phyloP scores from a whole-genome alignment of 2,329 filamentous ascomycete genomes.

The Cryphonectria naterciae region DNA sequence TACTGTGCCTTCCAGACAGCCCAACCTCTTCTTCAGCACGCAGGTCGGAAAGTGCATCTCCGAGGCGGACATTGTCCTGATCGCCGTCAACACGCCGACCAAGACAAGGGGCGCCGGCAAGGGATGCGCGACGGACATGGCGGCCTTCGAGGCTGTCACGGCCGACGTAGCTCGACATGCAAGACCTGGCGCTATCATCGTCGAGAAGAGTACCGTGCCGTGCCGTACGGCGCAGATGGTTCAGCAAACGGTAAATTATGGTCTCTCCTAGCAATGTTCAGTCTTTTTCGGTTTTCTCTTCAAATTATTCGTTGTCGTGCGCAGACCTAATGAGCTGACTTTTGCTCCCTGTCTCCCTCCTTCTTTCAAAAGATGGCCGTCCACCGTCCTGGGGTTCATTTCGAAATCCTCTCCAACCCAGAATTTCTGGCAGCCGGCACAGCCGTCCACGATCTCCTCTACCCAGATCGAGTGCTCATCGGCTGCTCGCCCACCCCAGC shows the following conservation, averaged over 20 bases:
- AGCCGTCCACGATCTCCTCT: conserved; percentile 70
- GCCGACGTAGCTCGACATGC: conserved; percentile 69
- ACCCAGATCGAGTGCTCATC: conserved; percentile 76
- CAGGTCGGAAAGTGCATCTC: conserved; percentile 64
- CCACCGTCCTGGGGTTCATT: conserved; percentile 65
- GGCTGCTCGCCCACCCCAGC: conserved; percentile 65
- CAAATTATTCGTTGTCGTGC: background rate
- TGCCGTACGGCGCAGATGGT: conserved; percentile 74
- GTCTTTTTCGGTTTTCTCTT: background rate
- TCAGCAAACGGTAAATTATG: conserved; percentile 62
- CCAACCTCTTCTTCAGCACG: conserved; percentile 76
- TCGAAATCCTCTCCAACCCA: conserved; percentile 80
- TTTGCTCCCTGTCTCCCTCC: background rate
- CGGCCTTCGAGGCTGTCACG: conserved; percentile 71
- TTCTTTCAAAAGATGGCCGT: conserved; percentile 50
- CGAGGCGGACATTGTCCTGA: conserved; percentile 73
- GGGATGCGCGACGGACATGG: conserved; percentile 73
- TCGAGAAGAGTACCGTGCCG: conserved; percentile 82
- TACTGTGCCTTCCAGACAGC: conserved; percentile 49
- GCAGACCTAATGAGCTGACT: background rate
- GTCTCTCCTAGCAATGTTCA: background rate
- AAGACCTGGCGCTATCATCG: conserved; percentile 70
- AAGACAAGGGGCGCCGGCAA: conserved; percentile 72
- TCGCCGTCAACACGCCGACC: conserved; percentile 80
- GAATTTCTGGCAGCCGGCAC: conserved; percentile 82